Percentiles rank a stretch among this genome's conserved stretches.
phyloP scores from a whole-genome alignment of 495 filamentous ascomycete species.

The Aspergillus ellipticus region DNA sequence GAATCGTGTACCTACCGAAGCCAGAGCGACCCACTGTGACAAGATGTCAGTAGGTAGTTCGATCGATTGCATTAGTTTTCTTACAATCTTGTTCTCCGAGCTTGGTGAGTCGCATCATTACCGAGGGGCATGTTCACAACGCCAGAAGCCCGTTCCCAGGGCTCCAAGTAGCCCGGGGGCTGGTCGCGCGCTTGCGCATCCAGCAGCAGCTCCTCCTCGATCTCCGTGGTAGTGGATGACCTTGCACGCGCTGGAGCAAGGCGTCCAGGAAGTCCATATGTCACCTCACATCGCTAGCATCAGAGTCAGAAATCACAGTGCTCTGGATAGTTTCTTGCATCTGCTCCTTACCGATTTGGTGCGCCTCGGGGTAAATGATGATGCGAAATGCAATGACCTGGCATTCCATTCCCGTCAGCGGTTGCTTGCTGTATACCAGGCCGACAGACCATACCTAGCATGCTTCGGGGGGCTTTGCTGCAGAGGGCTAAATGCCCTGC shows the following conservation, averaged over 20 bases:
- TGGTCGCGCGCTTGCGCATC: no score
- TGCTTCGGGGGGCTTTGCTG: neutral
- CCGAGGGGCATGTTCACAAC: no score
- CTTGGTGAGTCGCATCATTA: no score
- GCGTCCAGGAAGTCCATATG: neutral
- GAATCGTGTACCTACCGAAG: conserved; percentile 11
- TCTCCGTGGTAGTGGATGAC: neutral
- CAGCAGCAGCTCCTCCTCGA: no score
- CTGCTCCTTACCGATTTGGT: conserved; percentile 1
- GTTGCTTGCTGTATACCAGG: neutral
- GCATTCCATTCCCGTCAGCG: conserved; percentile 1
- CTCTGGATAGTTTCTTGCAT: neutral
- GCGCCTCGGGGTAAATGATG: neutral
- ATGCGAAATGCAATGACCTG: neutral
- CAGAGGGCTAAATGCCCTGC: conserved; percentile 1
- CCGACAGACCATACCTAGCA: conserved; percentile 4
- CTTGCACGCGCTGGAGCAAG: neutral
- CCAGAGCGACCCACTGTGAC: conserved; percentile 15
- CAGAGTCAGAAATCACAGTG: neutral
- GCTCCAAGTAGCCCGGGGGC: no score
- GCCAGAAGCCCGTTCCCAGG: no score
- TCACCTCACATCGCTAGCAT: neutral
- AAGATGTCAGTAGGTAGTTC: conserved; percentile 6
- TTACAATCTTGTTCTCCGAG: neutral
- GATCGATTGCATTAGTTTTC: neutral